phyloP scores from a whole-genome alignment of 768 basidiomycete genomes.

The Suillus luteus region DNA sequence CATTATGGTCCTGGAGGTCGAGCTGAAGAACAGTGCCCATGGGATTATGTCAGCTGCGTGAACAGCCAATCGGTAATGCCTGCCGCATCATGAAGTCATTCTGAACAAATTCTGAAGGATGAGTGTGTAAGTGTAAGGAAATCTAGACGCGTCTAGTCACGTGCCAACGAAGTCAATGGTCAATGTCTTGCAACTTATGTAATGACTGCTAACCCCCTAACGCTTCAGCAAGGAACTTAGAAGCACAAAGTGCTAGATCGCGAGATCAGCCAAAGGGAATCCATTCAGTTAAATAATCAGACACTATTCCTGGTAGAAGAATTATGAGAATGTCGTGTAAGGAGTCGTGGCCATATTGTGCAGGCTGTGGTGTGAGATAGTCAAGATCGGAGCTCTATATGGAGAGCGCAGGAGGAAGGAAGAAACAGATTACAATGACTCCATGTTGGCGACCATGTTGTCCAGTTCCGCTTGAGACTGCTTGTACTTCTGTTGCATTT shows the following conservation, averaged over 20 bases:
- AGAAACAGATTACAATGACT: slow-evolving; percentile 50
- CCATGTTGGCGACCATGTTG: slow-evolving; percentile 79
- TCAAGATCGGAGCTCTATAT: slow-evolving; percentile 5
- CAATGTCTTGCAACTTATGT: slow-evolving; percentile 1
- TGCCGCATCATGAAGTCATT: too few relatives aligned
- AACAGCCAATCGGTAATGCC: background rate
- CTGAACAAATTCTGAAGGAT: too few relatives aligned
- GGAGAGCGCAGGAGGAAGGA: slow-evolving; percentile 3
- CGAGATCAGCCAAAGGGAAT: background rate
- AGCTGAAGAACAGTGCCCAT: background rate
- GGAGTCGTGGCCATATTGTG: background rate
- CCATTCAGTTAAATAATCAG: slow-evolving; percentile 19
- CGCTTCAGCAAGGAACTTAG: background rate
- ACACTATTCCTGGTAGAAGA: slow-evolving; percentile 18
- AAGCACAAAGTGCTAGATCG: background rate
- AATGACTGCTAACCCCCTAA: slow-evolving; percentile 3
- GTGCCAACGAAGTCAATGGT: background rate
- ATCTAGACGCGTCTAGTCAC: background rate
- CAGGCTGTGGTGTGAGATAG: background rate
- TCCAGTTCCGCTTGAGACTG: slow-evolving; percentile 79
- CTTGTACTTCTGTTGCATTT: slow-evolving; percentile 68
- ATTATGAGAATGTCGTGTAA: slow-evolving; percentile 25
- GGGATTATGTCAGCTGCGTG: background rate
- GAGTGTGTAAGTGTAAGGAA: too few relatives aligned
- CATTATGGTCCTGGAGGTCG: background rate